phyloP scores from a whole-genome alignment of 2,329 filamentous ascomycete genomes.

The Pestalotiopsis sp. region DNA sequence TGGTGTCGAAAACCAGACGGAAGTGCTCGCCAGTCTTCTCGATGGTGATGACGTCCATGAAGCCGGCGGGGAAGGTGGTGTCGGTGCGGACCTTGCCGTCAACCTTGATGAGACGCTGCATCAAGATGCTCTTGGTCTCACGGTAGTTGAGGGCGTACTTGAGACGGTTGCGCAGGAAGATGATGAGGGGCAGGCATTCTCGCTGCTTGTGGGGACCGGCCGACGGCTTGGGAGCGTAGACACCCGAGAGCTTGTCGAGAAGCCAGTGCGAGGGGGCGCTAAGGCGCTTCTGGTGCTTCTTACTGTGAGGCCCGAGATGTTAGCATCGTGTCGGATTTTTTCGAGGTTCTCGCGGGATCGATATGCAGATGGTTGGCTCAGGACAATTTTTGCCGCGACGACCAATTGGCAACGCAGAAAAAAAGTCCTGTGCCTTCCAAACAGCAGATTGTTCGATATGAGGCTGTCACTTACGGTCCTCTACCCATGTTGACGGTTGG shows the following conservation, averaged over 20 bases:
- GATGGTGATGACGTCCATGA: slow-evolving; percentile 99
- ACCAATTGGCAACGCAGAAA: not conserved
- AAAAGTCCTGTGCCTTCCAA: not conserved
- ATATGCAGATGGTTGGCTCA: not conserved
- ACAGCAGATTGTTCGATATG: not conserved
- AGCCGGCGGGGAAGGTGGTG: slow-evolving; percentile 93
- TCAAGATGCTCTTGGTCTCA: slow-evolving; percentile 96
- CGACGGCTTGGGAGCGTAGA: slow-evolving; percentile 73
- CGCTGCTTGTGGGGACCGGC: slow-evolving; percentile 98
- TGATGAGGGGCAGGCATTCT: slow-evolving; percentile 97
- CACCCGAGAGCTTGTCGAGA: slow-evolving; percentile 98
- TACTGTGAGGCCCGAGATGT: slow-evolving; percentile 56
- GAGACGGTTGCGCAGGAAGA: slow-evolving; percentile 95
- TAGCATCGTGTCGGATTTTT: slow-evolving; percentile 25
- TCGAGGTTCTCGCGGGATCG: slow-evolving; percentile 18
- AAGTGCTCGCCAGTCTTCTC: slow-evolving; percentile 99
- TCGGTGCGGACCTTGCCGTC: slow-evolving; percentile 99
- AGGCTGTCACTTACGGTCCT: slow-evolving; percentile 53
- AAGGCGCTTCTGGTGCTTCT: slow-evolving; percentile 99
- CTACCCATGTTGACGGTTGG: slow-evolving; percentile 47
- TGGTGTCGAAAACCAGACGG: slow-evolving; percentile 99
- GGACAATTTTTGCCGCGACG: not conserved
- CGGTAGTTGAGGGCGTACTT: slow-evolving; percentile 99
- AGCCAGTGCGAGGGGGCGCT: slow-evolving; percentile 99
- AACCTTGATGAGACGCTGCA: slow-evolving; percentile 99